Conservation (phyloP, 139 green algal species). For the Chlorella vulgaris region DNA sequence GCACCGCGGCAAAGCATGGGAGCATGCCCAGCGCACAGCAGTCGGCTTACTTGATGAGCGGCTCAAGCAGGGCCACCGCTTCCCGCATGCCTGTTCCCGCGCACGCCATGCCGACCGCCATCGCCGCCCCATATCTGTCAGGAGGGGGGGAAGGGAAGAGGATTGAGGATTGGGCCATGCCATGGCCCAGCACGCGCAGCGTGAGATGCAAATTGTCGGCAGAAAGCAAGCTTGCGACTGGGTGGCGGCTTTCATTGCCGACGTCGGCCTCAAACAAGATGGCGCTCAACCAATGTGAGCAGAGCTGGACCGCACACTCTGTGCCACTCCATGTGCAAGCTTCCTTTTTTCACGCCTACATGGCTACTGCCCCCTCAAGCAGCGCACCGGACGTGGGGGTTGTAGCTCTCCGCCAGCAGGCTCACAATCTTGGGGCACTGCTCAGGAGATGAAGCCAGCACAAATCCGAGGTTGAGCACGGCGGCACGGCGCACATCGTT, state of each 20-base stretch:
- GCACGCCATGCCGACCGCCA: slow-evolving; percentile 95
- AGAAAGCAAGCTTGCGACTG: too few species aligned
- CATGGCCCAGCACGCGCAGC: neutral
- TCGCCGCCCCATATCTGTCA: slow-evolving; percentile 91
- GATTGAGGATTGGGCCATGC: neutral
- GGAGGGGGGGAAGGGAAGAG: neutral
- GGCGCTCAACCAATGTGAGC: too few species aligned
- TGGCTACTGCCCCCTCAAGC: neutral
- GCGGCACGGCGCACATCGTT: slow-evolving; percentile 96
- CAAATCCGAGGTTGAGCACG: slow-evolving; percentile 91
- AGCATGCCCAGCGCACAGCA: neutral
- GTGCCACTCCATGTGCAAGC: neutral
- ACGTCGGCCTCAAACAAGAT: too few species aligned
- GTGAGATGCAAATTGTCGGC: too few species aligned
- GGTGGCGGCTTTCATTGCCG: too few species aligned
- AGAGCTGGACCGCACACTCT: too few species aligned
- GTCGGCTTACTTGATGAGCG: slow-evolving; percentile 67
- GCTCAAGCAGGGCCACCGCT: slow-evolving; percentile 86
- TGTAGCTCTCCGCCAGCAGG: slow-evolving; percentile 96
- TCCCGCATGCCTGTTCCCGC: slow-evolving; percentile 82
- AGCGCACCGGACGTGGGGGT: slow-evolving; percentile 80
- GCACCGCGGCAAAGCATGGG: neutral
- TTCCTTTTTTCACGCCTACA: neutral
- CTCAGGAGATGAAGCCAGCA: slow-evolving; percentile 85
- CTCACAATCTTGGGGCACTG: slow-evolving; percentile 92